These are phyloP conservation scores for Coemansia sp. DNA, from an alignment of 192 early-diverging fungal species.

Conservation along the genomic window DNA sequence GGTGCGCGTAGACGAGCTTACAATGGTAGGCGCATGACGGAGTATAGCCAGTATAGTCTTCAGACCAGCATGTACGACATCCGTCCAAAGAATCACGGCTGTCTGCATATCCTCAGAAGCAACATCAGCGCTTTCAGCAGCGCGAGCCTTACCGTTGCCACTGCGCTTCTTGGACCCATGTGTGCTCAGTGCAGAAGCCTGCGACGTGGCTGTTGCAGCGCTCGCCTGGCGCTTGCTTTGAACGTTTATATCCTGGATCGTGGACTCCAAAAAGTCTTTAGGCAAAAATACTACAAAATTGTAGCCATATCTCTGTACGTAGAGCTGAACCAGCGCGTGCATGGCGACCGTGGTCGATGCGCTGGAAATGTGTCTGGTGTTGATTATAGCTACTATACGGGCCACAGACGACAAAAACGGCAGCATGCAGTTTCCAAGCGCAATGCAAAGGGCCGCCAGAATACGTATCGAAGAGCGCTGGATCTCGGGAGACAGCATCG, in stretches of 20 bases:
- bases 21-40: conserved; percentile 27
- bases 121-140: not conserved
- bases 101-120: conserved; percentile 7
- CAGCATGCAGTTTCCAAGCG: conserved; percentile 37
- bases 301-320: conserved; percentile 38
- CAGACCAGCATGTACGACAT: conserved; percentile 25
- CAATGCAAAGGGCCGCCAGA: conserved; percentile 32
- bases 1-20: conserved; percentile 30
- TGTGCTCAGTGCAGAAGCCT: conserved; percentile 5
- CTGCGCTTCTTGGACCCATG: conserved; percentile 34
- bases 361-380: conserved; percentile 19
- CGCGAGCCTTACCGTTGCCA: conserved; percentile 26
- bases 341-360: conserved; percentile 34
- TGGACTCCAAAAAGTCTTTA: conserved; percentile 32
- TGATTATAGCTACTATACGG: conserved; percentile 30
- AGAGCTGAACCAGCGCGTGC: conserved; percentile 37
- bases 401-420: conserved; percentile 43
- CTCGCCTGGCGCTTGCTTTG: conserved; percentile 13
- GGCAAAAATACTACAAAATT: conserved; percentile 44
- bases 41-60: conserved; percentile 23
- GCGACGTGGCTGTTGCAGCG: not conserved
- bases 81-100: conserved; percentile 33
- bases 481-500: conserved; percentile 41
- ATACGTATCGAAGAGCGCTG: conserved; percentile 46
- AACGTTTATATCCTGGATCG: conserved; percentile 24